phyloP scores from a whole-genome alignment of 495 filamentous ascomycete genomes.

The Penicillium lividum region DNA sequence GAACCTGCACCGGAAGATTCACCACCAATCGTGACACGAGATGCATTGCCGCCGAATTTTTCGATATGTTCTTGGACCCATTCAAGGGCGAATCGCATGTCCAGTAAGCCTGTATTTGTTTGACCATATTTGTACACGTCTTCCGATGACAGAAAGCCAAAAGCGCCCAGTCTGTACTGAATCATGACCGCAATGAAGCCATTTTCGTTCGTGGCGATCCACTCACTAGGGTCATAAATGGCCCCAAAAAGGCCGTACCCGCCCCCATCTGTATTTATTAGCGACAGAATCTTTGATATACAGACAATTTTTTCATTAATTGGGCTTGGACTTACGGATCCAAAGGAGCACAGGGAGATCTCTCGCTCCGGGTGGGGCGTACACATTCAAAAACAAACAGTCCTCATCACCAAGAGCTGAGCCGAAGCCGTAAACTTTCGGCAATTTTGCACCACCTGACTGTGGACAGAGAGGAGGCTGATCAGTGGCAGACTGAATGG shows the following conservation, averaged over 20 bases:
- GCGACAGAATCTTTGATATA: neutral
- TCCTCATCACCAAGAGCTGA: constrained; percentile 50
- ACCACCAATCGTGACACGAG: constrained; percentile 37
- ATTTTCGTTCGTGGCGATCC: constrained; percentile 13
- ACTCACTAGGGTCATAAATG: constrained; percentile 12
- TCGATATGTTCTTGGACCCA: constrained; percentile 56
- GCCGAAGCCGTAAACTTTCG: constrained; percentile 14
- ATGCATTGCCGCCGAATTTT: constrained; percentile 44
- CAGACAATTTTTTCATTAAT: neutral
- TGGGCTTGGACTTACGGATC: constrained; percentile 14
- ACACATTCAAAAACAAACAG: constrained; percentile 70
- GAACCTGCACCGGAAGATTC: constrained; percentile 48
- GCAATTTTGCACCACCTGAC: constrained; percentile 16
- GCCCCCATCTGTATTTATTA: constrained; percentile 12
- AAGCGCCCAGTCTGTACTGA: constrained; percentile 19
- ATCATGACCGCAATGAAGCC: constrained; percentile 16
- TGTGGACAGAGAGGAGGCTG: constrained; percentile 21
- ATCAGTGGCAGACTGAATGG: constrained; percentile 9
- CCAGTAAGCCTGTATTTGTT: constrained; percentile 53
- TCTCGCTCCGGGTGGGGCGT: constrained; percentile 55
- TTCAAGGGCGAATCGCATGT: constrained; percentile 59
- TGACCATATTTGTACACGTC: constrained; percentile 9
- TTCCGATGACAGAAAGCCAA: constrained; percentile 19
- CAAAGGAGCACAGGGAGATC: constrained; percentile 12
- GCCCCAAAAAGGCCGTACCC: constrained; percentile 17